Evolutionary conservation across 495 filamentous ascomycete species (phyloP).

Genomic region (Barbatosphaeria neglecta): DNA sequence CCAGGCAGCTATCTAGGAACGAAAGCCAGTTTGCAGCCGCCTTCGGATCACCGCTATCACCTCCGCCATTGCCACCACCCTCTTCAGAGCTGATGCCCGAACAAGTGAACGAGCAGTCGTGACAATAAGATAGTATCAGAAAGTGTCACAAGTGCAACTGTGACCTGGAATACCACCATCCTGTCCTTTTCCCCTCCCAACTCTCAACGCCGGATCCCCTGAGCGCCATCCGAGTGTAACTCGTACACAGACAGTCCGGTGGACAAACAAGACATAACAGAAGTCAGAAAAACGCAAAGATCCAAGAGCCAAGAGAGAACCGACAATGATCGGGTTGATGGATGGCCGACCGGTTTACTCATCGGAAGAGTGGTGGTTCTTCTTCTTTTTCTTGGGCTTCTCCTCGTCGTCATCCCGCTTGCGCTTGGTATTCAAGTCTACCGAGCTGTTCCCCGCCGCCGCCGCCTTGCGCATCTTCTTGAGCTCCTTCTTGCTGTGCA

Average conservation of each 20-base stretch:
- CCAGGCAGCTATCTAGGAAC: too few relatives aligned
- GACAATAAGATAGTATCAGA: too few relatives aligned
- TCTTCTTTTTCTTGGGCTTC: constrained; percentile 16
- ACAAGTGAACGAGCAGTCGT: too few relatives aligned
- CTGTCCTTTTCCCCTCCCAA: constrained; percentile 2
- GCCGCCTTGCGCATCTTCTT: constrained; percentile 63
- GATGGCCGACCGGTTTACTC: not conserved
- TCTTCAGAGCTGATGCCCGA: too few relatives aligned
- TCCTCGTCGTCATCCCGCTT: not conserved
- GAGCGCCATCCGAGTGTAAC: constrained; percentile 3
- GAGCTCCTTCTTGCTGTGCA: constrained; percentile 62
- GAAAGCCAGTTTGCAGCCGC: too few relatives aligned
- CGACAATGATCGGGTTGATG: not conserved
- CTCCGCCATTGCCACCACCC: too few relatives aligned
- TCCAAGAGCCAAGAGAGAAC: not conserved
- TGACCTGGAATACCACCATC: not conserved
- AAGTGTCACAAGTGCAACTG: too few relatives aligned
- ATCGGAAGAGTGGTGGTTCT: constrained; percentile 17
- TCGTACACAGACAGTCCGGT: constrained; percentile 19
- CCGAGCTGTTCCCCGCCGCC: constrained; percentile 19
- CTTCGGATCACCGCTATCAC: too few relatives aligned
- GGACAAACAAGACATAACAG: constrained; percentile 4
- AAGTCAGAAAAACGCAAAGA: not conserved
- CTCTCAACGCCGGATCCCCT: constrained; percentile 20
- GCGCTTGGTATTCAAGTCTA: not conserved